Percentiles rank a stretch among this genome's conserved stretches.
phyloP scores from a whole-genome alignment of 2,329 filamentous ascomycete genomes.

The Fusarium nisikadoi region DNA sequence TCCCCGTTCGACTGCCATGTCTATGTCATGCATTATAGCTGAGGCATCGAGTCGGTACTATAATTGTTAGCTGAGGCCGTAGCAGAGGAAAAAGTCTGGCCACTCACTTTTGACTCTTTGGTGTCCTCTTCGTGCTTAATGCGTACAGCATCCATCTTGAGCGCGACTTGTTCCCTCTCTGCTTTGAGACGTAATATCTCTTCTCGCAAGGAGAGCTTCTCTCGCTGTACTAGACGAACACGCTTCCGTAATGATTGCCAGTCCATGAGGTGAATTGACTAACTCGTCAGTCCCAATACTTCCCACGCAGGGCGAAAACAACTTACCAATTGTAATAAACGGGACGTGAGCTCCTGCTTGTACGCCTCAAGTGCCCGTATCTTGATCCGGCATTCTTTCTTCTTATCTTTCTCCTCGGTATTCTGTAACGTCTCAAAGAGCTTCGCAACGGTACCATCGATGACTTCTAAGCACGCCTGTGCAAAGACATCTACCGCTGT shows the following conservation, averaged over 20 bases:
- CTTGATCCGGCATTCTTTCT: conserved; percentile 66
- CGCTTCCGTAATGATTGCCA: conserved; percentile 67
- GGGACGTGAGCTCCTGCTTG: conserved; percentile 64
- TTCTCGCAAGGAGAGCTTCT: conserved; percentile 66
- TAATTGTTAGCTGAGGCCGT: neutral
- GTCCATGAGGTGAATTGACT: conserved; percentile 70
- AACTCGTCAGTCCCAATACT: conserved; percentile 13
- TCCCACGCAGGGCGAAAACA: rapidly evolving
- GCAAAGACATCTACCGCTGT: conserved; percentile 71
- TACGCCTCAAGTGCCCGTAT: conserved; percentile 68
- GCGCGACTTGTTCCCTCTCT: conserved; percentile 70
- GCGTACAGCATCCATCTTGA: conserved; percentile 72
- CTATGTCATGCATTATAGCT: conserved; percentile 69
- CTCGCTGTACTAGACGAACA: conserved; percentile 65
- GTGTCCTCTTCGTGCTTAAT: conserved; percentile 67
- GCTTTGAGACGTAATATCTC: conserved; percentile 68
- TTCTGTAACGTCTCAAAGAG: conserved; percentile 54
- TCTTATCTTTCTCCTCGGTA: conserved; percentile 58
- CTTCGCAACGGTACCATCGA: conserved; percentile 61
- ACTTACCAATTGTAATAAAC: conserved; percentile 69
- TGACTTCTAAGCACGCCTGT: conserved; percentile 70
- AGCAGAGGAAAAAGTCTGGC: rapidly evolving
- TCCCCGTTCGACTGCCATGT: conserved; percentile 65
- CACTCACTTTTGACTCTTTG: conserved; percentile 61
- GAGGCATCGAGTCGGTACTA: conserved; percentile 65